Percentiles rank a stretch among this genome's conserved stretches.
Conservation (phyloP, 805 yeast species). For the Metschnikowia rubicola region DNA sequence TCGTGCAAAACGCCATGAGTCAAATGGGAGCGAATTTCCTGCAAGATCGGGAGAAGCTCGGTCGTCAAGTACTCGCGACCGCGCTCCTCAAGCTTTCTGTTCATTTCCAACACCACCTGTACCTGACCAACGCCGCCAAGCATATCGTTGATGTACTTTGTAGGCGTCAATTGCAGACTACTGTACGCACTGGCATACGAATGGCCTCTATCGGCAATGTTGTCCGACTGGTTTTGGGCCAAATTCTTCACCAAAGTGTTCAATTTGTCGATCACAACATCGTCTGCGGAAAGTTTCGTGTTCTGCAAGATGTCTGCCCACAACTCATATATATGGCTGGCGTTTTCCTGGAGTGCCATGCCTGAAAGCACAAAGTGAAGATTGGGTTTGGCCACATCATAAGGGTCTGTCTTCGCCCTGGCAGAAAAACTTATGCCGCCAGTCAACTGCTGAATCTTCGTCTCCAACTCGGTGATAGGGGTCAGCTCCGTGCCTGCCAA, state of each 20-base stretch:
- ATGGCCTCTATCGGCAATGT: conserved; percentile 86
- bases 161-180: conserved; percentile 56
- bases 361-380: conserved; percentile 62
- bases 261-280: conserved; percentile 55
- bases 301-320: conserved; percentile 65
- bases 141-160: conserved; percentile 58
- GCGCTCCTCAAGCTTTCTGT: conserved; percentile 41
- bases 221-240: conserved; percentile 73
- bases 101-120: conserved; percentile 60
- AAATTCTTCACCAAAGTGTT: conserved; percentile 67
- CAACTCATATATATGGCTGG: conserved; percentile 56
- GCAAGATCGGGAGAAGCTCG: conserved; percentile 64
- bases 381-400: conserved; percentile 43
- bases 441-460: conserved; percentile 73
- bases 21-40: conserved; percentile 46
- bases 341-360: conserved; percentile 63
- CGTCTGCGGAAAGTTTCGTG: conserved; percentile 59
- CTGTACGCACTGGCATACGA: conserved; percentile 71
- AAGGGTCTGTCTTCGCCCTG: conserved; percentile 54
- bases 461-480: conserved; percentile 78
- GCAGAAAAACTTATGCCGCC: conserved; percentile 78
- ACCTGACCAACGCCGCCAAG: conserved; percentile 78
- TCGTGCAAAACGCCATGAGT: conserved; percentile 27
- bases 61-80: conserved; percentile 34
- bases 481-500: conserved; percentile 73